Evolutionary conservation across 805 yeast species (phyloP), one percentile per base, ranked within the genome.

Genomic region (Kodamaea fukazawae): DNA sequence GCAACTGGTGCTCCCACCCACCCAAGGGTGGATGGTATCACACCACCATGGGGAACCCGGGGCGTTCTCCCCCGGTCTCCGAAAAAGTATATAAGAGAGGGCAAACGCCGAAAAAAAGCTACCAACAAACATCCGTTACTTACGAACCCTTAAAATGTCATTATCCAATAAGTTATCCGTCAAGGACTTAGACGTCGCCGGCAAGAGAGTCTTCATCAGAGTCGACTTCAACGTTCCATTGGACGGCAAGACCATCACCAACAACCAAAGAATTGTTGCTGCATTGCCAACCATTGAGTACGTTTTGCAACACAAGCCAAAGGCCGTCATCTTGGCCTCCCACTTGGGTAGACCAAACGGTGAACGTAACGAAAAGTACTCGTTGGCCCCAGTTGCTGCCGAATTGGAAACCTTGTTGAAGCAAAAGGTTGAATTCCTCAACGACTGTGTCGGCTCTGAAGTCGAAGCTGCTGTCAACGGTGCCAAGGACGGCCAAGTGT

Each of bases 331-430:
- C 54, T 79, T 93, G 57, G 98, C 97, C 51, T 90, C 98, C 46
- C 99, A 93, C 70, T 79, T 93, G 67, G 99, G 99, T 63, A 89
- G 99, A 77, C 99, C 99, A 70, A 93, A 93, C 67, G 99, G 99
- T 66, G 89, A 87, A 73, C 76, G 65, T 47, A 79, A 71, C 59
- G 83, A 75, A 37, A 93, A 93, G 74, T 91, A 78, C 80, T 89
- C 97, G 36, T 76, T 93, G 60, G 82, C 83, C 62, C 99, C 99
- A 53, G 95, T 93, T 57, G 90, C 96, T 49, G 78, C 75, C 44
- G 99, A 93, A 76, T 81, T 93, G 66, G 75, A 80, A 63, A 73
- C 80, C 54, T 78, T 93, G 50, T 79, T 93, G 65, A 78, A 75
- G 57, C 50, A 61, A 44, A 70, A 79, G 67, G 96, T 93, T 43